Percentiles rank a stretch among this genome's conserved stretches.
Evolutionary conservation across 441 rosid genomes (phyloP).

Genomic region (Bocquillonia castaneifolia): DNA sequence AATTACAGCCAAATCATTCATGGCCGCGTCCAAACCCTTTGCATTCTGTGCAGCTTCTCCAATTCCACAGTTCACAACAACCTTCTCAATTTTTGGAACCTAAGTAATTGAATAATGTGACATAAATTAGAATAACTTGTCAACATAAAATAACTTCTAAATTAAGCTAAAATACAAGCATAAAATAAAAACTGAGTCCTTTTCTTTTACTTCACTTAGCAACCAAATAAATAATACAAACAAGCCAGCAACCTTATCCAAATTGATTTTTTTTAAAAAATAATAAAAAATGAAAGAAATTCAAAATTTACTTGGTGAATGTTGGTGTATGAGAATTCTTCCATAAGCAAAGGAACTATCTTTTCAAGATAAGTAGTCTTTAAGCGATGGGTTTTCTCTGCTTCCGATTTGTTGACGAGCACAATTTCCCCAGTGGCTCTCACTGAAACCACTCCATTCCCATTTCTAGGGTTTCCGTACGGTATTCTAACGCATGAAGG

Average conservation of each 20-base stretch:
- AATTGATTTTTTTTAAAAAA: background rate
- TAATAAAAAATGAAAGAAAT: background rate
- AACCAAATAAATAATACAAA: background rate
- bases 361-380: slow-evolving; percentile 71
- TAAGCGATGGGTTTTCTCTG: slow-evolving; percentile 59
- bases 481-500: slow-evolving; percentile 34
- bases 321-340: slow-evolving; percentile 73
- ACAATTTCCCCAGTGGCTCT: slow-evolving; percentile 47
- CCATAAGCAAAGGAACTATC: slow-evolving; percentile 71
- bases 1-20: slow-evolving; percentile 73
- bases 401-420: slow-evolving; percentile 75
- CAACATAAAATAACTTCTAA: too few relatives aligned
- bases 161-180: too few relatives aligned
- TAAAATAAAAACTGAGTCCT: too few relatives aligned
- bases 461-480: slow-evolving; percentile 28
- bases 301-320: slow-evolving; percentile 55
- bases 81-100: slow-evolving; percentile 86
- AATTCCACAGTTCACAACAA: slow-evolving; percentile 90
- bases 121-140: too few relatives aligned
- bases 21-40: slow-evolving; percentile 83
- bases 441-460: slow-evolving; percentile 38
- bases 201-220: background rate
- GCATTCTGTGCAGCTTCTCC: slow-evolving; percentile 85
- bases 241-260: slow-evolving; percentile 12
- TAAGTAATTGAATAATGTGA: slow-evolving; percentile 16